Base-by-base conservation (phyloP, 2,329 filamentous ascomycete species). In the Periconia macrospinosa region DNA sequence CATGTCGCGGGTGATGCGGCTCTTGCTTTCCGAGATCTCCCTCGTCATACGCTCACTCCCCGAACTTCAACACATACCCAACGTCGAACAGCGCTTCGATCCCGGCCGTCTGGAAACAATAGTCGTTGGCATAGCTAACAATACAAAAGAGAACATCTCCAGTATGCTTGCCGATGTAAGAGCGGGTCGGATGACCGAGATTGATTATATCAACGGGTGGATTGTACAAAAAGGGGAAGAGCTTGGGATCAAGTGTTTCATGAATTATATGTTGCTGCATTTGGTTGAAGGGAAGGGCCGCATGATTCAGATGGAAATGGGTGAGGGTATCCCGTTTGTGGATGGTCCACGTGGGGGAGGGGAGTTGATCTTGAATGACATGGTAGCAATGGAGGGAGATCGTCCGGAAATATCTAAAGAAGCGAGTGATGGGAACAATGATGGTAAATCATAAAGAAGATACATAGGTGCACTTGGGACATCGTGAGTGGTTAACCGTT, bases 201-300 rank as follows among this genome's bases (percentile, higher is more conserved):
- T 97, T 41, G 85, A 92, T 44, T 96, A 88, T 66, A 83, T 93
- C 61, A 97, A 95, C 70, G 93, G 92, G 0, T 99, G 93, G 76
- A 88, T 99, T 55, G 81, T 95, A 30, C 81, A 79, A 47, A 83
- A 88, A 41, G 94, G 89, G 0, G 81, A 84, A 62, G 83, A 90
- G 68, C 65, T 92, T 55, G 90, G 90, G 1, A 78, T 96, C n/a
- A 78, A 83, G 47, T 86, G 86, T 64, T 83, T 85, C 11, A 79
- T 87, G 56, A 94, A 96, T 68, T 86, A 87, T 63, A 82, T 90
- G 79, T 78, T 95, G 41, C 78, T 88, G 71, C 79, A 86, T 49
- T 75, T 92, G 75, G 86, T 97, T 46, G 86, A 89, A 67, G 89
- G 86, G 20, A 93, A 89, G 77, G 76, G 81, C 43, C 68, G 72